phyloP scores from a whole-genome alignment of 2,329 filamentous ascomycete species.

The Colletotrichum sp. region DNA sequence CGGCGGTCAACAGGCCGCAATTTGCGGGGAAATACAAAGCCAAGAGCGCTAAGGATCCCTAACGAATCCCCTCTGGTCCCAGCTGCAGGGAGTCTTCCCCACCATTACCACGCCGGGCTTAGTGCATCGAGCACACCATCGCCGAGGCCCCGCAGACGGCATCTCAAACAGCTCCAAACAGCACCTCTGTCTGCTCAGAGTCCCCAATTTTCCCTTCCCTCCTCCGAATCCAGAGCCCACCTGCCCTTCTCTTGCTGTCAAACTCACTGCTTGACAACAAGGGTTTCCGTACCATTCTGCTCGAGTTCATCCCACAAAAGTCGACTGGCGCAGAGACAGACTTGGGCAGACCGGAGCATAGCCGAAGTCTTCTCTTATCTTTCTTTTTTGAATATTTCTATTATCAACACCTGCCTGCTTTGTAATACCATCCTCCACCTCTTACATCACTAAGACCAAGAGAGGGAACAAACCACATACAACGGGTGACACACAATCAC shows the following conservation, averaged over 20 bases:
- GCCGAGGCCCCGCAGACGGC: not conserved
- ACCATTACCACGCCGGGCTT: not conserved
- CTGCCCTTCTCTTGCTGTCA: not conserved
- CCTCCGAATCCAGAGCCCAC: not conserved
- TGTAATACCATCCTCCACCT: not conserved
- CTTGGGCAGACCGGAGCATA: not conserved
- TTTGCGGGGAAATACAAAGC: conserved; percentile 14
- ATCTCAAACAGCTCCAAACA: not conserved
- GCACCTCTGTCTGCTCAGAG: not conserved
- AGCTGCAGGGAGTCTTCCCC: not conserved
- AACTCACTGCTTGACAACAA: not conserved
- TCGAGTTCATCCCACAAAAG: not conserved
- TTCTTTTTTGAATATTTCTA: not conserved
- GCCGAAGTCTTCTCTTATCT: not conserved
- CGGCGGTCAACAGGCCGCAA: conserved; percentile 13
- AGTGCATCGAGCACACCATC: conserved; percentile 17
- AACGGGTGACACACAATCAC: not conserved
- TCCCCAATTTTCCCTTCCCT: conserved; percentile 1
- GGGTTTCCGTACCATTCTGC: not conserved
- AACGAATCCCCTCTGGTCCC: not conserved
- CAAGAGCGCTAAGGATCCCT: not conserved
- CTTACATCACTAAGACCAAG: not conserved
- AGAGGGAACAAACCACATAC: no score
- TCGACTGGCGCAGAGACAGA: not conserved
- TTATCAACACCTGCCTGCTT: not conserved